Percentiles rank a stretch among this genome's conserved stretches.
phyloP scores from a whole-genome alignment of 2,329 filamentous ascomycete genomes.

The Blastomyces gilchristii region DNA sequence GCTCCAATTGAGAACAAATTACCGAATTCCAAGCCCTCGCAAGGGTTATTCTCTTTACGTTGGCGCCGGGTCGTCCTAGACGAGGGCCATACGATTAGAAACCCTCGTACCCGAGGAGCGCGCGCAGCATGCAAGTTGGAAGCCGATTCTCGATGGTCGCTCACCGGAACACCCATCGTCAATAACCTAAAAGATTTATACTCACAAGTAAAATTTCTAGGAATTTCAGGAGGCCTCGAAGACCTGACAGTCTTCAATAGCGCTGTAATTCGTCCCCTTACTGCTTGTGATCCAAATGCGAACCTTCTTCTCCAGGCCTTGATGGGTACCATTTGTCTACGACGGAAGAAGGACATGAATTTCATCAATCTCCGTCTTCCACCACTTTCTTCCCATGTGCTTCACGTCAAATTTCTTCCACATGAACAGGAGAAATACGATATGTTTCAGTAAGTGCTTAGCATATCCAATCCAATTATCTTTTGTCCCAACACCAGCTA shows the following conservation, averaged over 20 bases:
- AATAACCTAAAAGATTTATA: conserved; percentile 75
- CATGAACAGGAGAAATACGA: conserved; percentile 72
- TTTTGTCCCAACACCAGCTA: neutral
- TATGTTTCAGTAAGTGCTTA: conserved; percentile 49
- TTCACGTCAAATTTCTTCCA: conserved; percentile 60
- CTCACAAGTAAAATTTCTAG: conserved; percentile 66
- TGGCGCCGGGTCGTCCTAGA: conserved; percentile 76
- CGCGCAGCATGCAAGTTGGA: conserved; percentile 56
- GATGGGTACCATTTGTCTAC: conserved; percentile 70
- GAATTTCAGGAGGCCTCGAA: conserved; percentile 65
- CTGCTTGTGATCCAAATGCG: conserved; percentile 46
- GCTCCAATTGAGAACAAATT: conserved; percentile 39
- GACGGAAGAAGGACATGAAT: conserved; percentile 77
- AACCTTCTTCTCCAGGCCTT: conserved; percentile 60
- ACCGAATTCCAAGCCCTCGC: conserved; percentile 32
- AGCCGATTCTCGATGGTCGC: conserved; percentile 65
- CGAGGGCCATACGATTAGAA: conserved; percentile 74
- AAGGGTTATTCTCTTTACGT: conserved; percentile 51
- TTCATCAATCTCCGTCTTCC: conserved; percentile 77
- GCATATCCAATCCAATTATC: conserved; percentile 8
- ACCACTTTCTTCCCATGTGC: conserved; percentile 64
- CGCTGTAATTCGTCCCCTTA: conserved; percentile 59
- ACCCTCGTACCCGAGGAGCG: conserved; percentile 61
- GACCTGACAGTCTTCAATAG: conserved; percentile 63
- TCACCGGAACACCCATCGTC: conserved; percentile 74